Evolutionary conservation across 1,284 basidiomycete genomes (phyloP), one percentile per base, ranked within the genome.

Genomic region (Cryptococcus deneoformans): DNA sequence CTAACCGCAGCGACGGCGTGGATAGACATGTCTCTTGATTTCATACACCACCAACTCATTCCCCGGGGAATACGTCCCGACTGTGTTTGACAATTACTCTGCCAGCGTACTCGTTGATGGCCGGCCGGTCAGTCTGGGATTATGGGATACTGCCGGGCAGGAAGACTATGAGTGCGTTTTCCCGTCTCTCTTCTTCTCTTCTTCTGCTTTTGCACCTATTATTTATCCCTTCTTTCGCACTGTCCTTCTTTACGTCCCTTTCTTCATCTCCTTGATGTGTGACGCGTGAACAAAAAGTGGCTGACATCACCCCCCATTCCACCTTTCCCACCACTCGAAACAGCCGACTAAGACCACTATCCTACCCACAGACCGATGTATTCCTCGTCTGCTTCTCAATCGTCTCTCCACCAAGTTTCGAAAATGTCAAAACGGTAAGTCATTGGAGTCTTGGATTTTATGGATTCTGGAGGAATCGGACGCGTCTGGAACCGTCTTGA

Each of bases 301-400:
- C 43, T 45, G 43, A 45, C 43, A 24, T 45, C n/a, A 45, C 7
- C 46, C 7, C 46, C 46, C 34, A 6, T 29, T 8, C 20, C 20
- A 20, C 20, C 20, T 20, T 20, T 20, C 20, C 20, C 20, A 20
- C 7, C 46, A 9, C 20, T 20, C 2, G 20, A 20, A 7, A 9
- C 77, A 96, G 99, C 79, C 89, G 96, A 56, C 87, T 99, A 68
- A 87, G 96, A 67, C 96, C 96, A 48, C 84, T 99, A 64, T 96
- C 92, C 58, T 99, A 99, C 80, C 96, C 96, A 10, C 96, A 99
- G 80, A 99, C 96, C 52, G 96, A 99, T 77, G 93, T 99, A 49
- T 99, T 99, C 81, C 83, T 99, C 77, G 95, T 99, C 76, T 99
- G 96, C 79, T 99, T 99, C 82, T 96, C 93, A 47, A 86, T 99